Evolutionary conservation across 1,284 basidiomycete species (phyloP), one percentile per base, ranked within the genome.

Genomic region (Takashimella koratensis): DNA sequence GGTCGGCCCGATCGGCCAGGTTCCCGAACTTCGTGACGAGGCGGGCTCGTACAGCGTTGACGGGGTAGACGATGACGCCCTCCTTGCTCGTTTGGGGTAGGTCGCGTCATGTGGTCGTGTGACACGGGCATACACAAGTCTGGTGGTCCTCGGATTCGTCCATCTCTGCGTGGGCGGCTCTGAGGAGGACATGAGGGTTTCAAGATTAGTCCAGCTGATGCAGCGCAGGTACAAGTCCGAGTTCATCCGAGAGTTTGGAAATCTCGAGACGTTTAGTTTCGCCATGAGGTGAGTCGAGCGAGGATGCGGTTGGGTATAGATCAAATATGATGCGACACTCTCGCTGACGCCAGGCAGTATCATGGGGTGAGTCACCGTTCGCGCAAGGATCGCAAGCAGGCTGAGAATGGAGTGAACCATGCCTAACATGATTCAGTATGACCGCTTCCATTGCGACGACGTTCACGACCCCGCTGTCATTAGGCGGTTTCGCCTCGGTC

Each of bases 251-350:
- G 68, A 70, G 51, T 70, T 70, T 45, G 68, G 68, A 30, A 70
- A 70, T 54, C 51, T 71, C n/a, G 68, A 67, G 47, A 73, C 71
- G 3, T 73, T 71, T 54, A 67, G 65, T 44, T 73, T 73, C 41
- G 70, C 68, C 22, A 67, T 65, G 62, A 59, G 52, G 63, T 62
- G 49, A 40, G 56, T 53, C 12, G 0, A 4, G n/a, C 30, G 16
- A 36, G 30, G 30, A 36, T n/a, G n/a, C n/a, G n/a, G n/a, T n/a
- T n/a, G n/a, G n/a, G n/a, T n/a, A n/a, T 11, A 3, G 23, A 5
- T 23, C 24, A 13, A 45, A 25, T 19, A 20, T 22, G 44, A 36
- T 36, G 30, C 30, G 30, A 36, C 42, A 45, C 23, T 10, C 12
- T 10, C 8, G 30, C 16, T 36, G 30, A 36, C 30, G 30, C 8